Evolutionary conservation across 176 grass and related monocot species (phyloP), one percentile per base, ranked within the genome.

Genomic region (Musa acuminata): DNA sequence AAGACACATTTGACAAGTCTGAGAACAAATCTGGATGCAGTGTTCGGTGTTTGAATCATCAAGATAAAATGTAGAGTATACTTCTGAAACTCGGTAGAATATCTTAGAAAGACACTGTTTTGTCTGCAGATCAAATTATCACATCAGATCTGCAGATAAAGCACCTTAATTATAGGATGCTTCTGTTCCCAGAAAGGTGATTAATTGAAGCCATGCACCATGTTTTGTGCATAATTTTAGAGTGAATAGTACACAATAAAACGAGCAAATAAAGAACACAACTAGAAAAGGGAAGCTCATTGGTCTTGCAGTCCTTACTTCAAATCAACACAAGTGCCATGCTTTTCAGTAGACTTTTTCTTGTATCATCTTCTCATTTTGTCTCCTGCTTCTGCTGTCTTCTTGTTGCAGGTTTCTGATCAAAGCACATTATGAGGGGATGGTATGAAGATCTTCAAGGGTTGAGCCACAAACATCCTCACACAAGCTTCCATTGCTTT

Each of bases 401-500:
- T 50, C 62, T 51, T 35, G 13, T 24, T 22, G 72, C 63, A 76
- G 52, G 8, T 16, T 27, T 13, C 19, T 11, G n/a, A 57, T n/a
- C 8, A 77, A 65, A 50, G 23, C 17, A 64, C 48, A 73, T 53
- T 21, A 60, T 23, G 69, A 73, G 2, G 49, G 63, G 35, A 75
- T 58, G 25, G 77, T 63, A 20, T 64, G 60, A 16, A 43, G 63
- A 53, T 52, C 68, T 62, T 52, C 53, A 20, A 80, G 53, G 63
- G 70, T 62, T 9, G 82, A 67, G 13, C 71, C 71, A n/a, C 79
- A 53, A 53, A 84, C 26, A 24, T 73, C 62, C 9, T 84, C 65
- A 53, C 71, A 79, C 53, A 84, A 24, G 70, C 63, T 84, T 48
- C 64, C 71, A 14, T 21, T 62, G 0, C 13, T 51, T 10, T 49